phyloP scores from a whole-genome alignment of 129 eudicot genomes.

The Deinandra increscens region DNA sequence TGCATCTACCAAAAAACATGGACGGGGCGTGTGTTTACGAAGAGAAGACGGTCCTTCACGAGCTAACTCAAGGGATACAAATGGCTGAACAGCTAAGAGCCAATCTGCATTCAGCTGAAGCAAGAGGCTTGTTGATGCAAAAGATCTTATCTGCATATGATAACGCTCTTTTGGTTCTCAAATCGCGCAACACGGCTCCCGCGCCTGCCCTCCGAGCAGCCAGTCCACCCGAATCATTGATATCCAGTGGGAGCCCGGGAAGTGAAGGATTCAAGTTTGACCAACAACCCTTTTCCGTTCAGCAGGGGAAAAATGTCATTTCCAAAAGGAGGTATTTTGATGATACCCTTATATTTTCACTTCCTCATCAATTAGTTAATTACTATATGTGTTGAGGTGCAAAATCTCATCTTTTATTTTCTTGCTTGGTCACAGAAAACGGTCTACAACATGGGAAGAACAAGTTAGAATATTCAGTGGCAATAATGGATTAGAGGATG shows the following conservation, averaged over 20 bases:
- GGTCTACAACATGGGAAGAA: constrained; percentile 51
- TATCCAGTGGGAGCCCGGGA: constrained; percentile 42
- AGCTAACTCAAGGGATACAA: too few relatives aligned
- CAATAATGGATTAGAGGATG: constrained; percentile 58
- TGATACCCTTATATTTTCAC: not conserved
- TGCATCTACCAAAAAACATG: constrained; percentile 33
- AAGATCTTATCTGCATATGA: too few relatives aligned
- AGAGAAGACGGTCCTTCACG: too few relatives aligned
- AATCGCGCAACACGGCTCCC: constrained; percentile 38
- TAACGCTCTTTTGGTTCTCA: constrained; percentile 53
- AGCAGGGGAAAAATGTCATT: constrained; percentile 23
- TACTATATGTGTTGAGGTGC: not conserved
- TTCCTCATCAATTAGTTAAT: not conserved
- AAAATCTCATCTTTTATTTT: not conserved
- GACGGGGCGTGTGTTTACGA: too few relatives aligned
- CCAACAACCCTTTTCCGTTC: too few relatives aligned
- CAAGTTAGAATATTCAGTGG: constrained; percentile 52
- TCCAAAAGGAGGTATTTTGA: constrained; percentile 68
- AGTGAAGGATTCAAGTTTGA: constrained; percentile 34
- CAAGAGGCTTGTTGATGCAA: too few relatives aligned
- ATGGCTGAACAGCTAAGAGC: too few relatives aligned
- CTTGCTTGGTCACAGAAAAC: constrained; percentile 54
- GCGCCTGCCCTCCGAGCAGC: constrained; percentile 11
- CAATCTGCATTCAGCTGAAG: too few relatives aligned
- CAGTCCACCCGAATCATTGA: constrained; percentile 43